Conservation (phyloP, 768 basidiomycete species). For the Erythrobasidium yunnanense region DNA sequence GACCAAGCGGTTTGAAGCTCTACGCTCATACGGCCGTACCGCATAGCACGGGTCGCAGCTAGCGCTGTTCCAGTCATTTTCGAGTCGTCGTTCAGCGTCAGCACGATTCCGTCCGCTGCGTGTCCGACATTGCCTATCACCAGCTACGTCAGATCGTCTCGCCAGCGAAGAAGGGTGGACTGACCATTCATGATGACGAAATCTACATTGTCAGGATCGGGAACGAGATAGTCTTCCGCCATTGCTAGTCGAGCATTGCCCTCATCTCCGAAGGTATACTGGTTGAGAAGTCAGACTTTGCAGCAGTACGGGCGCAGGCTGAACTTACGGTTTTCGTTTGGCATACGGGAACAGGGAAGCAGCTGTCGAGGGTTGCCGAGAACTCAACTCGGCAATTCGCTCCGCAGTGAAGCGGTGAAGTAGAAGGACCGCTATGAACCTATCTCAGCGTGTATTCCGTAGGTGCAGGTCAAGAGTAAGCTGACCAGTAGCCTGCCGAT, state of each 20-base stretch:
- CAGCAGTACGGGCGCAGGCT: no score
- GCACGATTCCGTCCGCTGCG: neutral
- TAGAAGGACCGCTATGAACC: no score
- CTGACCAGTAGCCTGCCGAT: constrained; percentile 8
- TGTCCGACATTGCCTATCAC: constrained; percentile 9
- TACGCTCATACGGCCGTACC: constrained; percentile 2
- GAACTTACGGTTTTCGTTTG: constrained; percentile 6
- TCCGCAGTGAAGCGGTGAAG: constrained; percentile 11
- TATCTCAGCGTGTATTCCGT: neutral
- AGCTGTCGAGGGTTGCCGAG: neutral
- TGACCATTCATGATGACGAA: neutral
- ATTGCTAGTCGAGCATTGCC: constrained; percentile 13
- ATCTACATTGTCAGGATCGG: constrained; percentile 8
- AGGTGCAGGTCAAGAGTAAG: neutral
- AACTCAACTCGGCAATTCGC: neutral
- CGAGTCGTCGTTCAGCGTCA: neutral
- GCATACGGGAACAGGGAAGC: constrained; percentile 14
- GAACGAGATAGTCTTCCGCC: constrained; percentile 1
- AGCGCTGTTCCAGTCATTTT: neutral
- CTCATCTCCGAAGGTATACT: constrained; percentile 18
- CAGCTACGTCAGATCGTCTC: neutral
- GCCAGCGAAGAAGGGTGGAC: neutral
- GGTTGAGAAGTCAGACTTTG: neutral
- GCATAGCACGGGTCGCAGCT: constrained; percentile 11
- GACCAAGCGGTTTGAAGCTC: constrained; percentile 24